Evolutionary conservation across 768 basidiomycete species (phyloP), one percentile per base, ranked within the genome.

Genomic region (Termitomyces sp.): DNA sequence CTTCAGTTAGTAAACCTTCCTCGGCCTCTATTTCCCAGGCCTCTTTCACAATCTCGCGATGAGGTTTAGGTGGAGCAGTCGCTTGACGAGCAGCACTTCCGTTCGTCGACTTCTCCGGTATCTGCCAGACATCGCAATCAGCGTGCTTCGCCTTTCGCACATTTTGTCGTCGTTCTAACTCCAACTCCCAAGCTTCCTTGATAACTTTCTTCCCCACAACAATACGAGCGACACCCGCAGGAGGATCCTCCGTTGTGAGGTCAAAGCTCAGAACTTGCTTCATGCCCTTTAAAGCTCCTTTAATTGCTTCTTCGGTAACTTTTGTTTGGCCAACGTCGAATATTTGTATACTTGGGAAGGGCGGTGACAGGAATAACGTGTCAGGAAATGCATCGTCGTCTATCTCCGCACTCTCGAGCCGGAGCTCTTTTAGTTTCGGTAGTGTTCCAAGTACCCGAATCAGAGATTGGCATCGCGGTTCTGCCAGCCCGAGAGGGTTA

Each of bases 1-100:
- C 90, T 63, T 91, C 91, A 0, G 88, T 88, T 32, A 87, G 66
- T 49, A 91, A 67, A 1, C 88, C 88, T 58, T 85, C 85, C 64
- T 91, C 88, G 0, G 86, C 87, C 58, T 90, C 88, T 32, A 88
- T 77, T 62, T 92, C 90, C 89, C 89, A 91, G n/a, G 77, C 68
- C 65, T 91, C 90, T 65, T 88, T 90, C 12, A 75, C 64, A 0
- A 78, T 69, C 44, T 74, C 77, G 52, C 71, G 69, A 33, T 66
- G 69, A 24, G 58, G 50, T 36, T 58, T 54, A 1, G 54, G 16
- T 7, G 35, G n/a, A 13, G 28, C 32, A 42, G 30, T 42, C 28
- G 44, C 18, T 26, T 56, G 42, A 20, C 20, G 43, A 55, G 6
- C 10, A 44, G 22, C 49, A 14, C 22, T 40, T 53, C 42, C 51